Evolutionary conservation across 1,284 basidiomycete genomes (phyloP), one percentile per base, ranked within the genome.

Genomic region (Naganishia cerealis): DNA sequence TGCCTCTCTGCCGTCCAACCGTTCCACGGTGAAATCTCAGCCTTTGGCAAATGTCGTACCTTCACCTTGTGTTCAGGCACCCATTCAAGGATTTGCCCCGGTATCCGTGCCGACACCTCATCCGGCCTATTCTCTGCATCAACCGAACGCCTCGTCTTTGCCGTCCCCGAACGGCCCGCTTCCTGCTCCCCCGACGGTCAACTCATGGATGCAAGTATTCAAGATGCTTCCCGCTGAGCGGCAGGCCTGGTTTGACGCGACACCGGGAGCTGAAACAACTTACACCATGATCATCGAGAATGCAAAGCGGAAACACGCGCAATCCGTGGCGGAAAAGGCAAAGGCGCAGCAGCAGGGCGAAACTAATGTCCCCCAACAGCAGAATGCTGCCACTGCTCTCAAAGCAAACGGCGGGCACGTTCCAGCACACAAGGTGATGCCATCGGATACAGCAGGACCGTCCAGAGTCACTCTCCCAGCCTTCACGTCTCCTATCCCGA

Each of bases 201-300:
- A 62, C n/a, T 39, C 48, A 12, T 62, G 59, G 59, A 62, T 38
- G 36, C 48, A 62, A 38, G 48, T 62, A n/a, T 62, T 62, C 48
- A 62, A 62, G 10, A 52, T 62, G 59, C 50, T 50, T 2, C 48
- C 59, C 13, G 59, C 48, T 6, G 50, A 52, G 29, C 59, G 59
- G 18, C 59, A 52, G 15, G 36, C 36, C 24, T 62, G 59, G 59
- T 62, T 62, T 38, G 36, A 46, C n/a, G 59, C 36, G 15, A 43
- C 40, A 1, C 59, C 59, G 10, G 59, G 59, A 39, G 59, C 59
- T 4, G 59, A 62, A 40, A 18, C 48, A 36, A 52, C 59, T 13
- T 62, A 50, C 21, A 62, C 29, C 46, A 62, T 52, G 59, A 62
- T 62, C 12, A 26, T 62, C 24, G 59, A 62, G 24, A 62, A 62